Evolutionary conservation across 2,329 filamentous ascomycete species (phyloP).

Genomic region (Didymella sp.): DNA sequence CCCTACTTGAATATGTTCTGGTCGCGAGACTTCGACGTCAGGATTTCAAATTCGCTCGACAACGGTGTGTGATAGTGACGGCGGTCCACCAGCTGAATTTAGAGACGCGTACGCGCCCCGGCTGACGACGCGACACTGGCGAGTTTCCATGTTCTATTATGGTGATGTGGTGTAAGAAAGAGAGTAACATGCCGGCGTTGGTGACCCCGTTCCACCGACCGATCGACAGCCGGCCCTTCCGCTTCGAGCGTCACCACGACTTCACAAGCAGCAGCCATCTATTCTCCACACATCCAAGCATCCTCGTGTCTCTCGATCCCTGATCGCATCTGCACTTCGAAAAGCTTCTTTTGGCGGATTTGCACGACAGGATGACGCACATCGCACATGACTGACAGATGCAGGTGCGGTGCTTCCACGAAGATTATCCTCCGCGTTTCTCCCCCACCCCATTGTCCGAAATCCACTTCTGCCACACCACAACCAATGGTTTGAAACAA

Average conservation of each 20-base stretch:
- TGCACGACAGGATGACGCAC: slow-evolving; percentile 7
- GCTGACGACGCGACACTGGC: neutral
- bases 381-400: slow-evolving; percentile 10
- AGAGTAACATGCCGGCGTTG: slow-evolving; percentile 1
- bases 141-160: neutral
- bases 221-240: slow-evolving; percentile 4
- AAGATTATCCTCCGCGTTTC: slow-evolving; percentile 20
- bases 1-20: neutral
- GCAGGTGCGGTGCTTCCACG: neutral
- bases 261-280: neutral
- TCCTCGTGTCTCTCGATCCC: neutral
- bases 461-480: slow-evolving; percentile 1
- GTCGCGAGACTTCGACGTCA: neutral
- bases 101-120: neutral
- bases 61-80: neutral
- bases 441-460: slow-evolving; percentile 29
- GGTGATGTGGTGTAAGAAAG: neutral
- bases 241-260: neutral
- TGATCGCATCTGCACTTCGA: neutral
- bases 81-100: neutral
- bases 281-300: neutral
- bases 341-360: slow-evolving; percentile 9
- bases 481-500: slow-evolving; percentile 7
- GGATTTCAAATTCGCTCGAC: neutral
- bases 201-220: slow-evolving; percentile 3